Conservation (phyloP, 78 protist species). For the Dictyostelium brefeldianum region DNA sequence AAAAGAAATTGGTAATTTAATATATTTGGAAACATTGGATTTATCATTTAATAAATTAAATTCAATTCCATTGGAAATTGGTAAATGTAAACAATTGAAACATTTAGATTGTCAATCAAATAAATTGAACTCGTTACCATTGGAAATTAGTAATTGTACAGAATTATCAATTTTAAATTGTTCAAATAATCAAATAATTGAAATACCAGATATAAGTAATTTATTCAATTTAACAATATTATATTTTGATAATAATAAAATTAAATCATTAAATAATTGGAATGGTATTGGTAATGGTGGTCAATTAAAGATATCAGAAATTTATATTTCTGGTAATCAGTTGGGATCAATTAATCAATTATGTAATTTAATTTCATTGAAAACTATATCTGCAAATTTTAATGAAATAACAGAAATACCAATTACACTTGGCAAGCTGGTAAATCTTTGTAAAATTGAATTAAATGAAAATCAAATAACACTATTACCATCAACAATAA, state of each 20-base stretch:
- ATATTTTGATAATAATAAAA: constrained; percentile 15
- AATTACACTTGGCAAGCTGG: background rate
- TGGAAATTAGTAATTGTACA: background rate
- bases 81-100: background rate
- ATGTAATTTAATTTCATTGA: background rate
- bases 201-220: too few relatives aligned
- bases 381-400: background rate
- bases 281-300: background rate
- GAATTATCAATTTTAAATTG: background rate
- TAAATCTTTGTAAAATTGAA: background rate
- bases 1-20: constrained; percentile 30
- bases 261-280: background rate
- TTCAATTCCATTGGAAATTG: background rate
- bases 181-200: background rate
- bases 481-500: constrained; percentile 1
- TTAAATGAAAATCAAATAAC: constrained; percentile 8
- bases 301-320: background rate
- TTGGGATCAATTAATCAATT: background rate
- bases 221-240: background rate
- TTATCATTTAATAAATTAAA: background rate
- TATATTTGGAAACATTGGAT: background rate
- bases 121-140: background rate
- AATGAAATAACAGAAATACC: constrained; percentile 10
- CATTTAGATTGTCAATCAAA: constrained; percentile 6
- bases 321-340: constrained; percentile 9